Base-by-base conservation (phyloP, 495 filamentous ascomycete species). In the Xylaria telfairii region DNA sequence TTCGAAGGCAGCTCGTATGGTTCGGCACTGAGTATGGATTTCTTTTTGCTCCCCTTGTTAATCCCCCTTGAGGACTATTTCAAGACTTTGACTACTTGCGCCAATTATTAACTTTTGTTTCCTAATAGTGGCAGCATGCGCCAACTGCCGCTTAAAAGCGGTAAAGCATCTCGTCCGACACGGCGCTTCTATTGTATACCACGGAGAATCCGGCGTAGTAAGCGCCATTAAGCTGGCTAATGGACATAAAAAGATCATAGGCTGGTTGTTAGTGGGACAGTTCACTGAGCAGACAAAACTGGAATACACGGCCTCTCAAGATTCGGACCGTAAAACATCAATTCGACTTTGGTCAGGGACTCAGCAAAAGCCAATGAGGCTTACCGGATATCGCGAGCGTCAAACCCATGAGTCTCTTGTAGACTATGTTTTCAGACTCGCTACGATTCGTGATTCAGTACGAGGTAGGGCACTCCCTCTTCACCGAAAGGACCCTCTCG, bases 1-100 rank as follows among this genome's bases (percentile, higher is more conserved):
- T 57, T 57, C 15, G 53, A 57, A 17, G 53, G 53, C 3, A 57
- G 53, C 53, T 57, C 53, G 28, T 57, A 57, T 17, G 53, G 53
- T 4, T 57, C 53, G 15, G 53, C 53, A 34, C 19, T 57, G 28
- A 57, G 53, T 57, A 34, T 30, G 53, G 8, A 57, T 32, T 6
- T 19, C 10, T 28, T 34, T 10, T 30, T 15, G 26, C 9, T 57
- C n/a, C 21, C 15, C 53, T 57, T 46, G 3, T 15, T 46, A 46
- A 2, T 19, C 42, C 42, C n/a, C n/a, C n/a, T n/a, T 19, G 17
- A 46, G 17, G 9, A 2, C 24, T 4, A 10, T 53, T 53, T 4
- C 24, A 15, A 46, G 15, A 2, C 5, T 19, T 2, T 3, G 3
- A 46, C 42, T 46, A 46, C 9, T 53, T 26, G 15, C 21, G 10